These are phyloP conservation scores for Sonneratia alba DNA, from an alignment of 345 rosid genomes.

Conservation along the genomic window DNA sequence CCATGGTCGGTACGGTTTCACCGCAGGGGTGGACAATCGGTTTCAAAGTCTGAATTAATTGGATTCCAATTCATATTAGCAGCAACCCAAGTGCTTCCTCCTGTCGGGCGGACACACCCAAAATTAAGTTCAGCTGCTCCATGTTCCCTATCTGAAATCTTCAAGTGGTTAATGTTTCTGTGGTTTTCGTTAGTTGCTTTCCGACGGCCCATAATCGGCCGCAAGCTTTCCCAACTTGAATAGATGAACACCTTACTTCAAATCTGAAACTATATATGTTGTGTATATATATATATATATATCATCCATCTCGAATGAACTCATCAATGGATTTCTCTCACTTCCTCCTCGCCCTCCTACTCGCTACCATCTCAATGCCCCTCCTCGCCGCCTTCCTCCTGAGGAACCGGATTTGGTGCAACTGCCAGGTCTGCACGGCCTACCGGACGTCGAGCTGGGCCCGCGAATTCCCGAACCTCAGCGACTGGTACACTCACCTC, in stretches of 20 bases:
- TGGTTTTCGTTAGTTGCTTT: no score
- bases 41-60: no score
- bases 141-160: no score
- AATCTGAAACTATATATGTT: background rate
- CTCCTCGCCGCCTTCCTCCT: slow-evolving; percentile 23
- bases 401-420: slow-evolving; percentile 21
- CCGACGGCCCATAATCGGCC: no score
- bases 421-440: slow-evolving; percentile 27
- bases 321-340: background rate
- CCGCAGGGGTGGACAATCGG: no score
- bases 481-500: slow-evolving; percentile 42
- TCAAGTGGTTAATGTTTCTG: no score
- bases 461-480: slow-evolving; percentile 27
- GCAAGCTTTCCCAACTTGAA: no score
- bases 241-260: background rate
- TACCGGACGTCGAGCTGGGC: slow-evolving; percentile 24
- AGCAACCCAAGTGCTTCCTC: no score
- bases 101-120: no score
- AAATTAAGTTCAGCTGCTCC: no score
- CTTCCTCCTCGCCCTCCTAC: slow-evolving; percentile 20
- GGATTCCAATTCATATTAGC: no score
- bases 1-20: no score
- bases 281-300: background rate
- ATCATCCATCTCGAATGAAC: background rate
- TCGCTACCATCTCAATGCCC: slow-evolving; percentile 19